These are phyloP conservation scores for Drechslerella coelobrocha DNA, from an alignment of 2,329 filamentous ascomycete genomes.

Conservation along the genomic window DNA sequence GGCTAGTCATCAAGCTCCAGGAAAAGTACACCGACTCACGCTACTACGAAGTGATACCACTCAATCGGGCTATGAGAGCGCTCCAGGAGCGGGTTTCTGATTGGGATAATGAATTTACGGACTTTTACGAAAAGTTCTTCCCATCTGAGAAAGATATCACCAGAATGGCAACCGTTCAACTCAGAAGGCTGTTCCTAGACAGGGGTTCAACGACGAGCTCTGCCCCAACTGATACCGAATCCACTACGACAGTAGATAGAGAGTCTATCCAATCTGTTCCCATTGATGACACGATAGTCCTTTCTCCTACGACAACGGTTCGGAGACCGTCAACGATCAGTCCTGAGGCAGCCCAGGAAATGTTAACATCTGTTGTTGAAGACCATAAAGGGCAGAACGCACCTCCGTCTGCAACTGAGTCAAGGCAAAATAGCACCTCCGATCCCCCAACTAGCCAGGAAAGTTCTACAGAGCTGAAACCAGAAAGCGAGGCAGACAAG, in stretches of 20 bases:
- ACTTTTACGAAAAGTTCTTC: conserved; percentile 92
- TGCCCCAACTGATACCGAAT: conserved; percentile 72
- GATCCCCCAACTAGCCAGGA: conserved; percentile 29
- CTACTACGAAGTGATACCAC: conserved; percentile 94
- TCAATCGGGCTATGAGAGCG: conserved; percentile 85
- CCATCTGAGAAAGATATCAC: conserved; percentile 95
- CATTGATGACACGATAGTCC: conserved; percentile 35
- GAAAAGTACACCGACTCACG: conserved; percentile 90
- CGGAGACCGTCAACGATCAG: conserved; percentile 35
- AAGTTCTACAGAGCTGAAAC: conserved; percentile 35
- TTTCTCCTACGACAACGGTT: conserved; percentile 35
- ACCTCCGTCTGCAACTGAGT: conserved; percentile 12
- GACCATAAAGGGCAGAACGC: conserved; percentile 62
- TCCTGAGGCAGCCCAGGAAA: conserved; percentile 68
- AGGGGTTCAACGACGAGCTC: conserved; percentile 74
- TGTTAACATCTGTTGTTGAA: conserved; percentile 70
- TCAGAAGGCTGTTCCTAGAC: conserved; percentile 94
- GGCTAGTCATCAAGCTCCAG: conserved; percentile 78
- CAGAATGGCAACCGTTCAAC: conserved; percentile 85
- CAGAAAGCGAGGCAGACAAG: conserved; percentile 23
- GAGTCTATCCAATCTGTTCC: conserved; percentile 43
- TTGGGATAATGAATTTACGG: conserved; percentile 88
- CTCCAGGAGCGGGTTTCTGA: conserved; percentile 92
- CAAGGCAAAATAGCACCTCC: conserved; percentile 40
- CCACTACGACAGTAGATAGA: conserved; percentile 62